phyloP scores from a whole-genome alignment of 169 alveolate species.

The Eimeria tenella region DNA sequence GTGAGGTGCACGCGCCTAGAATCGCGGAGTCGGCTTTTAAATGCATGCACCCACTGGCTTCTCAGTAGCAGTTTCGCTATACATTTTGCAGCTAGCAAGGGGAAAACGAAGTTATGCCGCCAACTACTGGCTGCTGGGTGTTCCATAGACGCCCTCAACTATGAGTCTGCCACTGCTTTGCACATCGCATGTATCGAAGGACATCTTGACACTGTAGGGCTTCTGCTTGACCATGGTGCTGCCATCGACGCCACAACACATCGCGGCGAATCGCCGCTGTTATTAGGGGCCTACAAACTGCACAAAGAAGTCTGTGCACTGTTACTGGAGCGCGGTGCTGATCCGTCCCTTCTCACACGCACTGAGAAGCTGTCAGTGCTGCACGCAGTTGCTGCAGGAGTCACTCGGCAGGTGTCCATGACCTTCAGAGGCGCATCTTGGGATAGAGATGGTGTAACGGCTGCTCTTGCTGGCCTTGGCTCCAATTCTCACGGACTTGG shows the following conservation, averaged over 20 bases:
- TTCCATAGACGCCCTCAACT: constrained; percentile 84
- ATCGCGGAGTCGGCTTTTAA: constrained; percentile 64
- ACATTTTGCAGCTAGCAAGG: constrained; percentile 91
- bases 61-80: constrained; percentile 87
- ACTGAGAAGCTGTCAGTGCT: constrained; percentile 69
- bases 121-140: constrained; percentile 88
- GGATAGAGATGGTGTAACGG: constrained; percentile 78
- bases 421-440: constrained; percentile 26
- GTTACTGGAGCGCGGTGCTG: constrained; percentile 86
- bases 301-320: constrained; percentile 83
- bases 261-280: constrained; percentile 91
- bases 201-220: constrained; percentile 86
- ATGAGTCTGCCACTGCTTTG: constrained; percentile 92
- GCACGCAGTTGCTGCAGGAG: constrained; percentile 77
- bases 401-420: constrained; percentile 1
- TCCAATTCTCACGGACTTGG: background rate
- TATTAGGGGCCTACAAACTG: constrained; percentile 88
- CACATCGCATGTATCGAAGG: constrained; percentile 91
- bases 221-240: constrained; percentile 83
- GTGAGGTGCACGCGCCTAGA: background rate
- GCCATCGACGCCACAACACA: constrained; percentile 80
- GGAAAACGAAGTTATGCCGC: constrained; percentile 86
- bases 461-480: constrained; percentile 43
- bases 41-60: constrained; percentile 88
- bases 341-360: constrained; percentile 25